Evolutionary conservation across 345 rosid genomes (phyloP), one percentile per base, ranked within the genome.

Genomic region (Acer campestre): DNA sequence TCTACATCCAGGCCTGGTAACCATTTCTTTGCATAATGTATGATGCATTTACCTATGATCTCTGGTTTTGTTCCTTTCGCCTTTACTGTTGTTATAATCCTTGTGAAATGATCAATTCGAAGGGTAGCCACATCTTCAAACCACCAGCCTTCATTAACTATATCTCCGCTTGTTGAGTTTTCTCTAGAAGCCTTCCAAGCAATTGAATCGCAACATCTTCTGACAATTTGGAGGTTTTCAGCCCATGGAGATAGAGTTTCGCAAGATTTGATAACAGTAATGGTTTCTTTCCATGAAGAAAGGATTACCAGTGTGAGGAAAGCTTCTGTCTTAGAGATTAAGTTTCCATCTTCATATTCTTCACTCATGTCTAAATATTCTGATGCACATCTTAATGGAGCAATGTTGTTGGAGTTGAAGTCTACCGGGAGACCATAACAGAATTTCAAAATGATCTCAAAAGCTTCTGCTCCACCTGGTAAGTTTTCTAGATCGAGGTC

Each of bases 311-410:
- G 89, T 20, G 97, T 90, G 83, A 95, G 92, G 85, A 92, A 93
- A 75, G 91, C 78, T 78, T 95, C 97, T 67, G 98, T 86, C 83
- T 92, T 90, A 17, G 97, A 71, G 74, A 93, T 90, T 11, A 93
- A 88, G 53, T 93, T 92, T 64, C 96, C 92, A 8, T 91, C 98
- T 84, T 93, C 93, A 67, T 85, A 78, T 38, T 95, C 98, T 86
- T 93, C 97, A 1, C 93, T 90, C 95, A 90, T 95, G 79, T 93
- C 96, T 71, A 93, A 83, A 79, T 82, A 93, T 66, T 93, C 94
- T 2, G 96, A 80, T 74, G 94, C 99, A 78, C 99, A 93, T 83
- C 97, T 83, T 11, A 95, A 81, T 74, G 89, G 79, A 38, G 91
- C 93, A 79, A 87, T 79, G 77, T 91, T 95, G 69, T 78, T 25